Conservation (phyloP, 1,284 basidiomycete genomes). For the Dichomitus squalens region DNA sequence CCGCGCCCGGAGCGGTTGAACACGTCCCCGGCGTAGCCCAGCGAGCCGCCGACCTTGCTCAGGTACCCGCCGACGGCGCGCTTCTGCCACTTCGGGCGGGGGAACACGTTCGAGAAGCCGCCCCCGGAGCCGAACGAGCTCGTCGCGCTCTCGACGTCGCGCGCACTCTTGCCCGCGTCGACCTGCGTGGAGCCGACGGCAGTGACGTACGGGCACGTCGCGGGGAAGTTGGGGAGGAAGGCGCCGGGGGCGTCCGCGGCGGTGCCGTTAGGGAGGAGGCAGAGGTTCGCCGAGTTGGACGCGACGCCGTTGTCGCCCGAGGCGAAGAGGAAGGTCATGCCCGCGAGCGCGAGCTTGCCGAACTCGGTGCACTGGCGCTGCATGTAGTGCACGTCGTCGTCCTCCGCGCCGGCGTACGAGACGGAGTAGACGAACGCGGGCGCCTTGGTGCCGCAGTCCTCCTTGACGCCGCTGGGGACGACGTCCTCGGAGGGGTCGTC, state of each 20-base stretch:
- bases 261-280: slow-evolving; percentile 30
- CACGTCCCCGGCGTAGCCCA: slow-evolving; percentile 8
- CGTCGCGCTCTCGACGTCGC: slow-evolving; percentile 21
- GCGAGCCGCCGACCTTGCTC: slow-evolving; percentile 5
- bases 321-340: slow-evolving; percentile 51
- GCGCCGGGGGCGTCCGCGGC: slow-evolving; percentile 27
- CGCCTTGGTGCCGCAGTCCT: slow-evolving; percentile 38
- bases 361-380: slow-evolving; percentile 42
- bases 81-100: slow-evolving; percentile 20
- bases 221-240: slow-evolving; percentile 29
- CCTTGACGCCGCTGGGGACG: slow-evolving; percentile 34
- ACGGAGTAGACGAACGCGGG: slow-evolving; percentile 39
- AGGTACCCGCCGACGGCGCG: slow-evolving; percentile 20
- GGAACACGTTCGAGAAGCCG: slow-evolving; percentile 26
- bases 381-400: slow-evolving; percentile 33
- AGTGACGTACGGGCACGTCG: slow-evolving; percentile 27
- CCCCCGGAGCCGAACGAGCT: slow-evolving; percentile 20
- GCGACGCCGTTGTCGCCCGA: slow-evolving; percentile 58
- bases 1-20: slow-evolving; percentile 24
- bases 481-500: slow-evolving; percentile 47
- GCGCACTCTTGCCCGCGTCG: slow-evolving; percentile 10
- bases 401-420: slow-evolving; percentile 39
- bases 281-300: slow-evolving; percentile 43
- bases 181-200: slow-evolving; percentile 28
- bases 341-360: slow-evolving; percentile 45